phyloP scores from a whole-genome alignment of 2,329 filamentous ascomycete species.

The Fusarium staphyleae region DNA sequence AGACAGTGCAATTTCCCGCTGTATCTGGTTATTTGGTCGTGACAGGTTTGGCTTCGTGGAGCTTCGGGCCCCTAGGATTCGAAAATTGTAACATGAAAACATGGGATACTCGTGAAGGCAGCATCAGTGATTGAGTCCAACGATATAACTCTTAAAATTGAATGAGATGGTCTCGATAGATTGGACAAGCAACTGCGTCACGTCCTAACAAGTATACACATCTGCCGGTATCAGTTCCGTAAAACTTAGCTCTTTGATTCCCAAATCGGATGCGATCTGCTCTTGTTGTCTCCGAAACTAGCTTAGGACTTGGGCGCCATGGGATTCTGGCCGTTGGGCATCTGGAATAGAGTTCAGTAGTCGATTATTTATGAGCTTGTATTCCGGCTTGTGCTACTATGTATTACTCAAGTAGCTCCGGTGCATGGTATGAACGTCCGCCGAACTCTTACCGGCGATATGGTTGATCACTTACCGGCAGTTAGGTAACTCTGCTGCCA shows the following conservation, averaged over 20 bases:
- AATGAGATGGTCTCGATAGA: too few species aligned
- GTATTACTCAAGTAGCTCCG: not conserved
- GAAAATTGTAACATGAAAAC: too few species aligned
- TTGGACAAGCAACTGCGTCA: too few species aligned
- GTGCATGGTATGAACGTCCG: conserved; percentile 1
- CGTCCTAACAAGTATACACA: too few species aligned
- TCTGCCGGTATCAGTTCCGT: too few species aligned
- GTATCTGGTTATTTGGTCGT: conserved; percentile 2
- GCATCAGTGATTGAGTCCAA: too few species aligned
- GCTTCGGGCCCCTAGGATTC: not conserved
- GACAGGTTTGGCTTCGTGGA: conserved; percentile 2
- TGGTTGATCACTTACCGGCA: conserved; percentile 35
- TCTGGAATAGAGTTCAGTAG: not conserved
- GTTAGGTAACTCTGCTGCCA: conserved; percentile 31
- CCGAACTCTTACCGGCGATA: not conserved
- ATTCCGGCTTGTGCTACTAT: too few species aligned
- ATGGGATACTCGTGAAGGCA: not conserved
- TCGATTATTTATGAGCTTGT: not conserved
- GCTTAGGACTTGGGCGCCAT: not conserved
- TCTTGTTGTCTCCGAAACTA: not conserved
- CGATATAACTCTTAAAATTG: too few species aligned
- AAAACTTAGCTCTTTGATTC: conserved; percentile 12
- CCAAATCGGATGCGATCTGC: conserved; percentile 36
- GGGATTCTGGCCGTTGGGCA: not conserved
- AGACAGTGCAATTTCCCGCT: conserved; percentile 7